Conservation (phyloP, 345 rosid genomes). For the Salix dunnii region DNA sequence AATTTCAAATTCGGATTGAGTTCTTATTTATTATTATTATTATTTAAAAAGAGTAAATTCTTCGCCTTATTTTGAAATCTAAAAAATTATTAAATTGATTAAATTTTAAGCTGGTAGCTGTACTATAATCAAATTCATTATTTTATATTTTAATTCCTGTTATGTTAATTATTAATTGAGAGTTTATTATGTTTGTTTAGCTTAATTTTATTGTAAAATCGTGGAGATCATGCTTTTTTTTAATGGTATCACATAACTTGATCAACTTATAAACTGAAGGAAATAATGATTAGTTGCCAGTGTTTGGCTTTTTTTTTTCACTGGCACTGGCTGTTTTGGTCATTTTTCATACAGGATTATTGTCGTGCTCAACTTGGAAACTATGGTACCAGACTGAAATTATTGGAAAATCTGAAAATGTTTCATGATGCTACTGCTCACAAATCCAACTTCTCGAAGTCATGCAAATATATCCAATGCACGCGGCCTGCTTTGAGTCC, state of each 20-base stretch:
- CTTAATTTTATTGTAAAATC: neutral
- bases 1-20: neutral
- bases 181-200: neutral
- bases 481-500: slow-evolving; percentile 1
- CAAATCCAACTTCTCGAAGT: slow-evolving; percentile 21
- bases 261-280: neutral
- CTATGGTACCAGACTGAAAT: slow-evolving; percentile 62
- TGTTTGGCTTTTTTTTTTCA: slow-evolving; percentile 9
- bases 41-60: neutral
- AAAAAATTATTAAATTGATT: neutral
- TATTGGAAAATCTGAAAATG: slow-evolving; percentile 63
- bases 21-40: neutral
- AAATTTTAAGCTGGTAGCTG: neutral
- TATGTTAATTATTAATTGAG: neutral
- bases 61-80: neutral
- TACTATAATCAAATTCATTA: neutral
- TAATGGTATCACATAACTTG: neutral
- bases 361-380: slow-evolving; percentile 82
- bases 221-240: neutral
- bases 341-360: slow-evolving; percentile 50
- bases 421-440: slow-evolving; percentile 37
- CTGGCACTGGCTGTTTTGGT: slow-evolving; percentile 2
- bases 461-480: slow-evolving; percentile 14
- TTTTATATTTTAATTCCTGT: neutral
- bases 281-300: neutral